These are phyloP conservation scores for Aspergillus ostianus DNA, from an alignment of 495 filamentous ascomycete species.

Conservation along the genomic window DNA sequence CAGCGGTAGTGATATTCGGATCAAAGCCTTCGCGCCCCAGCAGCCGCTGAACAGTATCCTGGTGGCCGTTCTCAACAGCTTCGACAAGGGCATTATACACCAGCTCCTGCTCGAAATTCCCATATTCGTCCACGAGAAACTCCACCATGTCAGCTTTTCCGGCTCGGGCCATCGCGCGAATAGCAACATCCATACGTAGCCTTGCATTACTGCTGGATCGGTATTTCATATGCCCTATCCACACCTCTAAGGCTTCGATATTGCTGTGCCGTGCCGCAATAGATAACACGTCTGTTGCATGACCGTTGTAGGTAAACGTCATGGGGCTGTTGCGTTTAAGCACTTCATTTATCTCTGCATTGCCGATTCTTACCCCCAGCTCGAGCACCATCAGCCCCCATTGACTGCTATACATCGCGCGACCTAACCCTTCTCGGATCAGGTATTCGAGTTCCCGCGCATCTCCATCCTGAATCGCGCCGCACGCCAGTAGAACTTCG, in stretches of 20 bases:
- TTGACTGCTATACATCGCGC: not conserved
- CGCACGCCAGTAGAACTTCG: not conserved
- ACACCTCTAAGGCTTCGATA: conserved; percentile 1
- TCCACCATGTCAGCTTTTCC: not conserved
- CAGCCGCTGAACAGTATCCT: not conserved
- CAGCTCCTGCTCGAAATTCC: not conserved
- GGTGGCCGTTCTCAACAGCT: not conserved
- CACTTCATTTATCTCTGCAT: not conserved
- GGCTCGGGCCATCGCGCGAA: not conserved
- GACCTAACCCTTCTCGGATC: not conserved
- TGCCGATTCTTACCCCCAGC: not conserved
- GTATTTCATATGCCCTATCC: conserved; percentile 1
- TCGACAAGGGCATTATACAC: not conserved
- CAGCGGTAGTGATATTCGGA: conserved; percentile 1
- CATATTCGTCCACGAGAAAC: not conserved
- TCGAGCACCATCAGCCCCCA: not conserved
- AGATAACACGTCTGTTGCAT: not conserved
- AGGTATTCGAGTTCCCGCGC: not conserved
- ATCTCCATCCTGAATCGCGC: not conserved
- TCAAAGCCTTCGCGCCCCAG: conserved; percentile 1
- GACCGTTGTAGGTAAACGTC: not conserved
- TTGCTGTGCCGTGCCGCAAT: not conserved
- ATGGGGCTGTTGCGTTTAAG: not conserved
- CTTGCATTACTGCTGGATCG: not conserved
- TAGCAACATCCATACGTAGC: not conserved